These are phyloP conservation scores for Stagonosporopsis chrysanthemi DNA, from an alignment of 2,329 filamentous ascomycete species.

Conservation along the genomic window DNA sequence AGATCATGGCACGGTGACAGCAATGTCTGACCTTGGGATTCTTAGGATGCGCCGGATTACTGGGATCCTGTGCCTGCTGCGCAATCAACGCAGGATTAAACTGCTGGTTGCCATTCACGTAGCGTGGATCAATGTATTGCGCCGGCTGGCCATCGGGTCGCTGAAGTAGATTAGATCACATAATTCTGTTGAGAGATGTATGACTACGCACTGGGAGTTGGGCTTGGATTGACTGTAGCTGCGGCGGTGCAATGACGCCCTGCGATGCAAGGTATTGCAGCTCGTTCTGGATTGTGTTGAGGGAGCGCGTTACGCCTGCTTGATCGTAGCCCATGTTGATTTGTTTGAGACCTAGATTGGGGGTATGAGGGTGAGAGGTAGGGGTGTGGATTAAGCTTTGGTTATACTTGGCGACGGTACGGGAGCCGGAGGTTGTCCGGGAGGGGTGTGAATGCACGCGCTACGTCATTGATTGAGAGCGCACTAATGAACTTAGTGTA, in stretches of 20 bases:
- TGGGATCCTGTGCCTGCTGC: conserved; percentile 32
- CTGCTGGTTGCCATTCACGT: conserved; percentile 22
- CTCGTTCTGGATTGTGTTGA: conserved; percentile 26
- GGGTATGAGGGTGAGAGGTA: neutral
- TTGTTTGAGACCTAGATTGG: neutral
- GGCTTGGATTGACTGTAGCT: conserved; percentile 29
- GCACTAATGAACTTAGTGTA: neutral
- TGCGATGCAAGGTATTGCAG: conserved; percentile 27
- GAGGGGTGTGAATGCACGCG: conserved; percentile 1
- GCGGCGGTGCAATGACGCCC: conserved; percentile 26
- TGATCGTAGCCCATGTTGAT: conserved; percentile 23
- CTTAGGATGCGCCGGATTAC: conserved; percentile 26
- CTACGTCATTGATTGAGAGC: conserved; percentile 11
- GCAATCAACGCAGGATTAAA: conserved; percentile 31
- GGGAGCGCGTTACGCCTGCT: conserved; percentile 26
- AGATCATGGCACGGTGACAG: neutral
- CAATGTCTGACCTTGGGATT: conserved; percentile 24
- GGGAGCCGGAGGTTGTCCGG: neutral
- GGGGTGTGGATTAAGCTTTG: conserved; percentile 13
- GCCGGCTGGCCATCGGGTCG: conserved; percentile 28
- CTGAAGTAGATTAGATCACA: neutral
- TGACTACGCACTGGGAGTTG: conserved; percentile 25
- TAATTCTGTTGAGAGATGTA: too few relatives aligned
- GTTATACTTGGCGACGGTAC: conserved; percentile 13
- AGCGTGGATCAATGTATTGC: conserved; percentile 26